phyloP scores from a whole-genome alignment of 495 filamentous ascomycete genomes.

The Lasiosphaeria miniovina region DNA sequence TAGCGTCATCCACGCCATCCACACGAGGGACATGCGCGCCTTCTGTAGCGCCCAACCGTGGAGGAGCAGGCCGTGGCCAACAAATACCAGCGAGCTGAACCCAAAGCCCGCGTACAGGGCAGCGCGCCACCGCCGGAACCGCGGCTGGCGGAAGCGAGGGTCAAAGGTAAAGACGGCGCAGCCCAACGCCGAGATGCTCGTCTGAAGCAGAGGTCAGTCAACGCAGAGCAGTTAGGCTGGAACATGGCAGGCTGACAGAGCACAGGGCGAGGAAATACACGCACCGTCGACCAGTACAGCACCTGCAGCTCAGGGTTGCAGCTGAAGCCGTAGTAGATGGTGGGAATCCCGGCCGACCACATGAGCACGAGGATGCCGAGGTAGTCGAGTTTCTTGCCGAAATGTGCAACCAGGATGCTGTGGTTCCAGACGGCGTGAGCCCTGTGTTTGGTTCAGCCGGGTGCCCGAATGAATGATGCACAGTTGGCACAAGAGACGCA shows the following conservation, averaged over 20 bases:
- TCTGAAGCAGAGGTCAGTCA: constrained; percentile 37
- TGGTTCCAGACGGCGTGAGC: constrained; percentile 13
- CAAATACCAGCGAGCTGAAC: constrained; percentile 1
- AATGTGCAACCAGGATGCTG: constrained; percentile 3
- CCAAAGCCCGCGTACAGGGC: constrained; percentile 66
- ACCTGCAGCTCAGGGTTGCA: constrained; percentile 54
- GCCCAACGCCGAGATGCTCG: constrained; percentile 60
- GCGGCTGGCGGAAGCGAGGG: constrained; percentile 66
- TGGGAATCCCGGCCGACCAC: constrained; percentile 69
- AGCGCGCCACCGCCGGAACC: constrained; percentile 70
- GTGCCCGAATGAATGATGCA: too few species aligned
- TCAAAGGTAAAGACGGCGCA: constrained; percentile 61
- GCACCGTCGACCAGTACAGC: constrained; percentile 68
- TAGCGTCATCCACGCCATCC: constrained; percentile 5
- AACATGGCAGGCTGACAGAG: background rate
- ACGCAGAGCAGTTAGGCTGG: too few species aligned
- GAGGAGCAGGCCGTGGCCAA: background rate
- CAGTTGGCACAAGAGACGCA: too few species aligned
- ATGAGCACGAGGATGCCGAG: constrained; percentile 75
- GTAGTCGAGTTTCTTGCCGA: constrained; percentile 74
- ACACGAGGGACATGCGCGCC: background rate
- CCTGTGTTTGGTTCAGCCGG: background rate
- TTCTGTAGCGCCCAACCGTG: constrained; percentile 1
- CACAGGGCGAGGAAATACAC: constrained; percentile 3
- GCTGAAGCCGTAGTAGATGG: constrained; percentile 72